These are phyloP conservation scores for Pneumocystis carinii DNA, from an alignment of 1,139 yeast species.

Conservation along the genomic window DNA sequence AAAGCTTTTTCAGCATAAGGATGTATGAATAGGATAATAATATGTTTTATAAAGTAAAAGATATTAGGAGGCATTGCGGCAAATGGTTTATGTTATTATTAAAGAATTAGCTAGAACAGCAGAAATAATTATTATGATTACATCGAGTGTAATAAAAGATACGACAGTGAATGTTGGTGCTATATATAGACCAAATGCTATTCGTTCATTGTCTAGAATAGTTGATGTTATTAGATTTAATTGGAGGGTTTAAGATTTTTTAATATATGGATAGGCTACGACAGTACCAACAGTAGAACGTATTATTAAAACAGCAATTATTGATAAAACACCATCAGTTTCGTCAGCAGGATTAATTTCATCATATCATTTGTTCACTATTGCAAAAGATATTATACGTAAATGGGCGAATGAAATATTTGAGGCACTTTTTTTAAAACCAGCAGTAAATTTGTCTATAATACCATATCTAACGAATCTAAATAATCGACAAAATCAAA, in stretches of 20 bases:
- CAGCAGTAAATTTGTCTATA: slow-evolving; percentile 13
- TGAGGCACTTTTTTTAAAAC: slow-evolving; percentile 67
- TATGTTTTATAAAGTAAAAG: not conserved
- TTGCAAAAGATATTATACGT: slow-evolving; percentile 80
- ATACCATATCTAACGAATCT: slow-evolving; percentile 7
- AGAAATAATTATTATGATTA: slow-evolving; percentile 90
- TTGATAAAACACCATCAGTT: slow-evolving; percentile 74
- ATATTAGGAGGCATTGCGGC: slow-evolving; percentile 55
- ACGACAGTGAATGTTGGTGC: slow-evolving; percentile 70
- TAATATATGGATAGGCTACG: slow-evolving; percentile 31
- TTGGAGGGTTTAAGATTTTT: not conserved
- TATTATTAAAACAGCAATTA: slow-evolving; percentile 80
- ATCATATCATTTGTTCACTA: slow-evolving; percentile 76
- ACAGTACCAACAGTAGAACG: slow-evolving; percentile 93
- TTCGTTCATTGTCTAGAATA: slow-evolving; percentile 77
- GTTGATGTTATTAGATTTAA: slow-evolving; percentile 35
- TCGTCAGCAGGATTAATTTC: slow-evolving; percentile 88
- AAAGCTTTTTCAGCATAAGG: slow-evolving; percentile 85
- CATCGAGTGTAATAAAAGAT: slow-evolving; percentile 95
- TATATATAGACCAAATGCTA: slow-evolving; percentile 84
- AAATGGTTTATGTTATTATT: slow-evolving; percentile 82
- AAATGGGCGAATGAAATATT: slow-evolving; percentile 89
- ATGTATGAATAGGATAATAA: slow-evolving; percentile 20
- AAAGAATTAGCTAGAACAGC: slow-evolving; percentile 76
- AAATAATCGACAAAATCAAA: slow-evolving; percentile 18